A percentile compares a stretch with the other conserved stretches of the same genome.
Evolutionary conservation across 2,329 filamentous ascomycete genomes (phyloP).

Genomic region (Mariannaea sp.): DNA sequence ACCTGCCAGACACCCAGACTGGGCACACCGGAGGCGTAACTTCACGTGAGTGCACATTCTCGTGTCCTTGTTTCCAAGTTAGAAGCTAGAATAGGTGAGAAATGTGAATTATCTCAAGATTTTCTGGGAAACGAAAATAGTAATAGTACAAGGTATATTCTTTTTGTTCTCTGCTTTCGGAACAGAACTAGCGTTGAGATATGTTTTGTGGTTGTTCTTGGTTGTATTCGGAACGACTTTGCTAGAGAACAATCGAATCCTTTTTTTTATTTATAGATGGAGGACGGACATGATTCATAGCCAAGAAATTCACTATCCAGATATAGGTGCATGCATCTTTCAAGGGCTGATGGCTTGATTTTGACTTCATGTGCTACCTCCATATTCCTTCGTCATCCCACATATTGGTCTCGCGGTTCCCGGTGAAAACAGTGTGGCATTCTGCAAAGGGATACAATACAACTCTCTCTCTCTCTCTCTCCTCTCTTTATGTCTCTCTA

Average conservation of each 20-base stretch:
- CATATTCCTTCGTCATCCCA: neutral
- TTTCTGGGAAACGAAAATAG: too few relatives aligned
- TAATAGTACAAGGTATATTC: neutral
- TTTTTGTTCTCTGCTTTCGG: neutral
- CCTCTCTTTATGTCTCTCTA: too few relatives aligned
- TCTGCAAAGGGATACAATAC: too few relatives aligned
- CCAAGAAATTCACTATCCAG: neutral
- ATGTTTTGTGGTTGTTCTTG: neutral
- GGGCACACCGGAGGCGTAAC: conserved; percentile 8
- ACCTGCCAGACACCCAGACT: conserved; percentile 4
- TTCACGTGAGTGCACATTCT: conserved; percentile 11
- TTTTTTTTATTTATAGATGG: neutral
- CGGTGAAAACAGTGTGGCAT: too few relatives aligned
- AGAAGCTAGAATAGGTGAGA: too few relatives aligned
- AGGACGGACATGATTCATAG: neutral
- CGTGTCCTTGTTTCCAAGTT: too few relatives aligned
- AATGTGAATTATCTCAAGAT: too few relatives aligned
- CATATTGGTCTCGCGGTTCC: too few relatives aligned
- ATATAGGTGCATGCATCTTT: neutral
- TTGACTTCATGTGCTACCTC: neutral
- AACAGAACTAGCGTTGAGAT: neutral
- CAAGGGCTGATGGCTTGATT: neutral
- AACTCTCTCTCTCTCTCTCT: too few relatives aligned
- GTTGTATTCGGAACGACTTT: neutral
- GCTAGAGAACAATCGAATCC: neutral